Evolutionary conservation across 2,329 filamentous ascomycete genomes (phyloP).

Genomic region (Pestalotiopsis sp.): DNA sequence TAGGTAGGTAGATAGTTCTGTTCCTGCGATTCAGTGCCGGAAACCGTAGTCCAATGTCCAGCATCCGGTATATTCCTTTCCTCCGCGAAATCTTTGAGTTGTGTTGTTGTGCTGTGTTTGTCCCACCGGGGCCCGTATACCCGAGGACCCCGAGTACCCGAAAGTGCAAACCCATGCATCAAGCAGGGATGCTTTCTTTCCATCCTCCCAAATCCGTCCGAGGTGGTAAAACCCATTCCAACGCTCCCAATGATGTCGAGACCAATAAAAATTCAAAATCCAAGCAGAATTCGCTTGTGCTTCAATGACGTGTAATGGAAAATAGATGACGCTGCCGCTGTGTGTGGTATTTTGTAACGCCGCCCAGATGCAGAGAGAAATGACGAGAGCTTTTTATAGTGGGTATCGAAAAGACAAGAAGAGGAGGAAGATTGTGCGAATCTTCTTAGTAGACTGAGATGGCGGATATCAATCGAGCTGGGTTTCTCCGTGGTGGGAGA

Average conservation of each 20-base stretch:
- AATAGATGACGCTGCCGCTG: conserved; percentile 29
- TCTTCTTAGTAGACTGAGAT: conserved; percentile 55
- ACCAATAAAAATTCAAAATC: conserved; percentile 11
- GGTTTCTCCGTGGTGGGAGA: conserved; percentile 47
- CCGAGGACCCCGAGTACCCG: not conserved
- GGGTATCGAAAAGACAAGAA: conserved; percentile 7
- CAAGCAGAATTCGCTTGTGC: conserved; percentile 25
- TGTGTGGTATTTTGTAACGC: conserved; percentile 32
- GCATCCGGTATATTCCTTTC: conserved; percentile 21
- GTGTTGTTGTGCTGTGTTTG: conserved; percentile 14
- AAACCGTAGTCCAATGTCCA: conserved; percentile 24
- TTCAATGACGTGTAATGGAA: conserved; percentile 14
- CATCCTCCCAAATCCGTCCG: conserved; percentile 1
- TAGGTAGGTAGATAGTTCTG: conserved; percentile 11
- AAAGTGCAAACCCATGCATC: not conserved
- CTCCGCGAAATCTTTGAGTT: conserved; percentile 22
- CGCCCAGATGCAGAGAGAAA: conserved; percentile 34
- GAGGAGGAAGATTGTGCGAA: conserved; percentile 22
- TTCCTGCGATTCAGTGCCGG: conserved; percentile 20
- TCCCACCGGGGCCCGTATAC: not conserved
- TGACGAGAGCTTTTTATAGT: conserved; percentile 22
- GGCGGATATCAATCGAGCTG: conserved; percentile 51
- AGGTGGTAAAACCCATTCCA: conserved; percentile 6
- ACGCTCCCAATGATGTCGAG: conserved; percentile 1
- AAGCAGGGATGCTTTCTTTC: not conserved